These are phyloP conservation scores for Hyphopichia fennica DNA, from an alignment of 1,139 yeast genomes.

Conservation along the genomic window DNA sequence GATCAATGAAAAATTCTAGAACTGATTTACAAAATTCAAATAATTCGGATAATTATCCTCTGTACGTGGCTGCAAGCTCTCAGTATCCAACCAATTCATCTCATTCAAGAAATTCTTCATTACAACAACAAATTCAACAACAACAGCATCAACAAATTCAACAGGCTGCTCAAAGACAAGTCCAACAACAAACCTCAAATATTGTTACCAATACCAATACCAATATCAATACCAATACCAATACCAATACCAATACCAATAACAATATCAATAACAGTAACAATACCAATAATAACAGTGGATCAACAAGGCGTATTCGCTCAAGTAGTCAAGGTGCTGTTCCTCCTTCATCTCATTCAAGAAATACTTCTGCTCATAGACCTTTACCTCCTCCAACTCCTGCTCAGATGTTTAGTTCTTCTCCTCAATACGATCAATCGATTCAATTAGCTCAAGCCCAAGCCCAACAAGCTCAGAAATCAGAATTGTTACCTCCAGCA, in stretches of 20 bases:
- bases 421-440: slow-evolving; percentile 1
- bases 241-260: background rate
- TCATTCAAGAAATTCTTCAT: slow-evolving; percentile 23
- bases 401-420: background rate
- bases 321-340: slow-evolving; percentile 3
- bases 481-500: slow-evolving; percentile 25
- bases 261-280: background rate
- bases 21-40: slow-evolving; percentile 13
- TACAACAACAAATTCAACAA: slow-evolving; percentile 10
- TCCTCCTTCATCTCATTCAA: slow-evolving; percentile 1
- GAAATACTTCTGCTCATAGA: background rate
- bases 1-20: slow-evolving; percentile 26
- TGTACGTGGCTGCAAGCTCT: slow-evolving; percentile 11
- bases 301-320: background rate
- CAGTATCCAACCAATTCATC: slow-evolving; percentile 8
- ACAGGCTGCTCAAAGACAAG: slow-evolving; percentile 7
- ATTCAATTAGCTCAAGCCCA: slow-evolving; percentile 4
- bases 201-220: background rate
- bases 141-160: slow-evolving; percentile 6
- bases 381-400: slow-evolving; percentile 9
- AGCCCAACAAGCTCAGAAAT: slow-evolving; percentile 8
- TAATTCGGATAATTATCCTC: slow-evolving; percentile 17
- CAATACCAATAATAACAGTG: background rate
- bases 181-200: slow-evolving; percentile 5
- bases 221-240: background rate